Base-by-base conservation (phyloP, 768 basidiomycete species). In the Nevesoporus exiguus region DNA sequence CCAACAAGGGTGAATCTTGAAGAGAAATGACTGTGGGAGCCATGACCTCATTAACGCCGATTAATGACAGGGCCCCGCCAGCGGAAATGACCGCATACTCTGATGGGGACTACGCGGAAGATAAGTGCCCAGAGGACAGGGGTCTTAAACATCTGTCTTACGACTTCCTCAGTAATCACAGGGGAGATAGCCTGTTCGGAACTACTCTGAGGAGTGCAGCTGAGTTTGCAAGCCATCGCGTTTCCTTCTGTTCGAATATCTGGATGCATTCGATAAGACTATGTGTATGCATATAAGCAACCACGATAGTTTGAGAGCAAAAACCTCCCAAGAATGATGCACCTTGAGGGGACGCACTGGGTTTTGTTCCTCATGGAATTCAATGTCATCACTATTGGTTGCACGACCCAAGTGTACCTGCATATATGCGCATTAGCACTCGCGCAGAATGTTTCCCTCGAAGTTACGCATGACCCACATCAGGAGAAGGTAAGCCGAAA, bases 211-310 rank as follows among this genome's bases (percentile, higher is more conserved):
- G 39, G 1, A 4, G 34, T 13, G 34, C 27, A 33, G 7, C 3
- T 10, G 19, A 27, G 22, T 36, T 47, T 29, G 9, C 37, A 31
- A 45, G 46, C 21, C 30, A 31, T 49, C 13, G 0, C 7, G 13
- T 21, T 34, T 43, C 25, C 9, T 25, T 36, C 39, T 17, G 22
- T 36, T 37, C 43, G 52, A 13, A 29, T 51, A 41, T 53, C 46
- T 14, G 47, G 41, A 40, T 15, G 22, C 19, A 51, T 47, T 19
- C 53, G 37, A 19, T 44, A 29, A 13, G 36, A 30, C 55, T 55
- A 60, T 27, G 59, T 67, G 60, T 60, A 66, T 68, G 66, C 66
- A 54, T 42, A 41, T 50, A 39, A 62, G 49, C 8, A 40, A 51
- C 8, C 47, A 48, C n/a, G 25, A 15, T 14, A 39, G 21, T 31